These are phyloP conservation scores for Fusarium multiceps DNA, from an alignment of 2,329 filamentous ascomycete genomes.

Conservation along the genomic window DNA sequence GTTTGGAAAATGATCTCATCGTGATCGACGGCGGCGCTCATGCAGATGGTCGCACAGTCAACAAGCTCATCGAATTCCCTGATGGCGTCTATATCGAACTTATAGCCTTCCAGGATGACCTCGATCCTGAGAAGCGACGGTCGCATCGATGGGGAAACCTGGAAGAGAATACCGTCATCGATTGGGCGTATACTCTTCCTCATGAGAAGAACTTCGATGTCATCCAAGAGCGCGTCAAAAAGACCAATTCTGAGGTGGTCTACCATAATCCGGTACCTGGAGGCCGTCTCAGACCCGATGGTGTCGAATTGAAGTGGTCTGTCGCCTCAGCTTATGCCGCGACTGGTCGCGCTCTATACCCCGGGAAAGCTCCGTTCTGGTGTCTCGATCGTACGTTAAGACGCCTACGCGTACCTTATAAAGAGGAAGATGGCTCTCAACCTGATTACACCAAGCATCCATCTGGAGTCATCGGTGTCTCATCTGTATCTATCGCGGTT, in stretches of 20 bases:
- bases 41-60: conserved; percentile 28
- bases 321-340: conserved; percentile 21
- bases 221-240: conserved; percentile 5
- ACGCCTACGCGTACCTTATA: conserved; percentile 17
- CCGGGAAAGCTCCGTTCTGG: conserved; percentile 29
- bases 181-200: conserved; percentile 29
- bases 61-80: conserved; percentile 22
- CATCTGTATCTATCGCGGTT: neutral
- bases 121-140: conserved; percentile 24
- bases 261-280: conserved; percentile 20
- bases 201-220: conserved; percentile 13
- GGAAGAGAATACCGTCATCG: conserved; percentile 16
- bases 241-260: neutral
- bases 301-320: conserved; percentile 28
- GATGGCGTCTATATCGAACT: conserved; percentile 33
- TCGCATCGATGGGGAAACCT: conserved; percentile 24
- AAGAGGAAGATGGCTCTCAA: neutral
- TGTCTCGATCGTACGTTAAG: conserved; percentile 24
- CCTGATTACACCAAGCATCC: conserved; percentile 20
- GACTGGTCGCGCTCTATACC: conserved; percentile 3
- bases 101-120: conserved; percentile 26
- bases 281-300: conserved; percentile 26
- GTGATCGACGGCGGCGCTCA: conserved; percentile 29
- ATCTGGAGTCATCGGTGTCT: conserved; percentile 1
- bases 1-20: neutral